These are phyloP conservation scores for Collybiopsis confluens DNA, from an alignment of 768 basidiomycete species.

Conservation along the genomic window DNA sequence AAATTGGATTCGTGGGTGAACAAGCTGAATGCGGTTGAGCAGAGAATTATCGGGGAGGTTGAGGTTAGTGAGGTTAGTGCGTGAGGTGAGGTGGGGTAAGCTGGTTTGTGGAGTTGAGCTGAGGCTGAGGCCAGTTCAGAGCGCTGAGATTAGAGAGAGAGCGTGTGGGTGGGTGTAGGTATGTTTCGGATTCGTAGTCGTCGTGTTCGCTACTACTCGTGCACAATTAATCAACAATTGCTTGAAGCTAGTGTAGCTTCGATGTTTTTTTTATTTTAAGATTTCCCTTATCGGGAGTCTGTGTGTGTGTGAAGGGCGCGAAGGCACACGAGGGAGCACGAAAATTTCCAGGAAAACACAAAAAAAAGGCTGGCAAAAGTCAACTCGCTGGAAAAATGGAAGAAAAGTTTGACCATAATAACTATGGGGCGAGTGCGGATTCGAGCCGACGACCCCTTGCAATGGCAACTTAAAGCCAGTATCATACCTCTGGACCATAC, in stretches of 20 bases:
- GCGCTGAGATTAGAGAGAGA: not conserved
- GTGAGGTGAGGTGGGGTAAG: not conserved
- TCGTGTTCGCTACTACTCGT: too few relatives aligned
- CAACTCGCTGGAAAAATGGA: not conserved
- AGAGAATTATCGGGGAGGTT: slow-evolving; percentile 53
- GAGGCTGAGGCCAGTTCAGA: too few relatives aligned
- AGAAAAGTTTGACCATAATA: not conserved
- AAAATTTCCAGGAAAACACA: not conserved
- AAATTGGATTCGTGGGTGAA: slow-evolving; percentile 75
- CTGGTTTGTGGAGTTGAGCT: too few relatives aligned
- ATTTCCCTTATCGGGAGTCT: too few relatives aligned
- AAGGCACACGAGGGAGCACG: too few relatives aligned
- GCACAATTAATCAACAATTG: too few relatives aligned
- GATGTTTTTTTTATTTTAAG: too few relatives aligned
- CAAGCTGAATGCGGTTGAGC: slow-evolving; percentile 71
- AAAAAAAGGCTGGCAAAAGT: too few relatives aligned
- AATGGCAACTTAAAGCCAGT: slow-evolving; percentile 5
- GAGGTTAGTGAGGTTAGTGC: not conserved
- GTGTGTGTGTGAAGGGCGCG: too few relatives aligned
- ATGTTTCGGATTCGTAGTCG: too few relatives aligned
- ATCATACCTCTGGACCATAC: slow-evolving; percentile 10
- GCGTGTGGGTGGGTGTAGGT: too few relatives aligned
- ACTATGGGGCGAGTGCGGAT: slow-evolving; percentile 7
- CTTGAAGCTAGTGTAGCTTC: too few relatives aligned
- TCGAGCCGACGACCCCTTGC: slow-evolving; percentile 9